These are phyloP conservation scores for Pinus albicaulis DNA, from an alignment of 75 land plant species.

Conservation along the genomic window DNA sequence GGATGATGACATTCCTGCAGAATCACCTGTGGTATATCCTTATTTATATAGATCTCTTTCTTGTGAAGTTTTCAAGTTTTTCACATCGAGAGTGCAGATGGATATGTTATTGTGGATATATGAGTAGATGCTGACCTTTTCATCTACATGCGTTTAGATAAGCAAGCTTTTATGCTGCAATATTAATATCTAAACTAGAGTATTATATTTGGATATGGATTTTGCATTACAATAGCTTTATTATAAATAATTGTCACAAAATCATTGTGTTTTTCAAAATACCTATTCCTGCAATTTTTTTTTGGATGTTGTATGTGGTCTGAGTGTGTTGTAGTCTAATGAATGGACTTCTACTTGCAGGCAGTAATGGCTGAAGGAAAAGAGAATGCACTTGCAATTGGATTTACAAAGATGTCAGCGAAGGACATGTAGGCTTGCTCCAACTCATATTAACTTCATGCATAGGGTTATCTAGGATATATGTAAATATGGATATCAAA, in stretches of 20 bases:
- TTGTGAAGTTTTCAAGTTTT: background rate
- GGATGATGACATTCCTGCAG: conserved; percentile 76
- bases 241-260: background rate
- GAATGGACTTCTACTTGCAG: conserved; percentile 33
- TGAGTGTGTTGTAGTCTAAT: background rate
- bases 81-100: background rate
- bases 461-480: background rate
- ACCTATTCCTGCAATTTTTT: background rate
- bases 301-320: too few relatives aligned
- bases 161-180: background rate
- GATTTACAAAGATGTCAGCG: conserved; percentile 98
- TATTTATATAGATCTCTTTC: background rate
- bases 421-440: conserved; percentile 80
- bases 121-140: background rate
- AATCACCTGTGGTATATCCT: conserved; percentile 84
- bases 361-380: conserved; percentile 99
- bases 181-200: background rate
- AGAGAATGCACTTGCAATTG: conserved; percentile 99
- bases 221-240: background rate
- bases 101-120: background rate
- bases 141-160: background rate
- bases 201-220: background rate
- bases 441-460: background rate
- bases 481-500: background rate
- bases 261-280: background rate